These are phyloP conservation scores for Carex sylvatica DNA, from an alignment of 202 grass and related monocot genomes.

Conservation along the genomic window DNA sequence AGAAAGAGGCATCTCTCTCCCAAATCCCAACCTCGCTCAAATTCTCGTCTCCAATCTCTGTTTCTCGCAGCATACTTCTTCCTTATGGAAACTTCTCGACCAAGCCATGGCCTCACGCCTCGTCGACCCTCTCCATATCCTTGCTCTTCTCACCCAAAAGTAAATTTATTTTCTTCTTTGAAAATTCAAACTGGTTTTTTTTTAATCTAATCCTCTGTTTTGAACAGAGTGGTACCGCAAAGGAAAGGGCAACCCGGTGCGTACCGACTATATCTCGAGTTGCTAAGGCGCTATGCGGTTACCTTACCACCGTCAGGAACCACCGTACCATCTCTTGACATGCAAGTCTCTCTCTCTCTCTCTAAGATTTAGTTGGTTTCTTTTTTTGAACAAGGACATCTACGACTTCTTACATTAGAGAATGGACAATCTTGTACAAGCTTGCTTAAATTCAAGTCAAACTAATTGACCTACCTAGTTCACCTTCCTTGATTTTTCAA, in stretches of 20 bases:
- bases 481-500: slow-evolving; percentile 10
- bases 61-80: slow-evolving; percentile 76
- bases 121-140: slow-evolving; percentile 65
- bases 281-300: slow-evolving; percentile 52
- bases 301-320: slow-evolving; percentile 33
- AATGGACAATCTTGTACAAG: not conserved
- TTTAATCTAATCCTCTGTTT: not conserved
- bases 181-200: not conserved
- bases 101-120: slow-evolving; percentile 69
- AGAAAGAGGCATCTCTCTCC: slow-evolving; percentile 45
- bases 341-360: slow-evolving; percentile 35
- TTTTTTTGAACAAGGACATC: not conserved
- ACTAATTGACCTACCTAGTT: slow-evolving; percentile 1
- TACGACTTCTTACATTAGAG: not conserved
- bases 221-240: slow-evolving; percentile 62
- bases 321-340: slow-evolving; percentile 51
- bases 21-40: slow-evolving; percentile 65
- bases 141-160: slow-evolving; percentile 87
- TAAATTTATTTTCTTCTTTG: not conserved
- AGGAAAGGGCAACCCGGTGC: slow-evolving; percentile 76
- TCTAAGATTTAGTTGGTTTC: not conserved
- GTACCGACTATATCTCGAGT: slow-evolving; percentile 80
- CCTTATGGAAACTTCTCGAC: slow-evolving; percentile 90
- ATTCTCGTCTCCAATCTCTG: slow-evolving; percentile 93
- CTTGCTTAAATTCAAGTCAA: slow-evolving; percentile 2